Conservation (phyloP, 164 flowering plant species). For the Aristolochia fimbriata region DNA sequence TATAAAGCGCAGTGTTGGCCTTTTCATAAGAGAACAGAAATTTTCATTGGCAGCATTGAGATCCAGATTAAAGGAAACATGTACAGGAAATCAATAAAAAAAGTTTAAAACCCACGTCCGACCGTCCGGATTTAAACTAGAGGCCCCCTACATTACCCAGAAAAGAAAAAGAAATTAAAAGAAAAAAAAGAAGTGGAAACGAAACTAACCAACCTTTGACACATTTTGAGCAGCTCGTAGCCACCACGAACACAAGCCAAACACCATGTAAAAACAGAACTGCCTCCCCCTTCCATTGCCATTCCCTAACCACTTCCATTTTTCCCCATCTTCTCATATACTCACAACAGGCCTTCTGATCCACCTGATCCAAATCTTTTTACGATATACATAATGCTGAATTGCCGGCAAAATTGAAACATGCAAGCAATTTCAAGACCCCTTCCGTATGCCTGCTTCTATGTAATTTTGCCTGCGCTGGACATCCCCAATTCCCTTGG, state of each 20-base stretch:
- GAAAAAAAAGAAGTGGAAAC: not conserved
- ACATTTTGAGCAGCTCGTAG: not conserved
- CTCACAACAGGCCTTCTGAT: slow-evolving; percentile 9
- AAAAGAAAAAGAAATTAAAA: not conserved
- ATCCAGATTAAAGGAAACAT: slow-evolving; percentile 6
- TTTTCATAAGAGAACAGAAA: not conserved
- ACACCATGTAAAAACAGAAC: slow-evolving; percentile 7
- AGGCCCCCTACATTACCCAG: slow-evolving; percentile 1
- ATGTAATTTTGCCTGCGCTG: slow-evolving; percentile 6
- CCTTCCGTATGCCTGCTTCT: slow-evolving; percentile 1
- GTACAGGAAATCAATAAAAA: slow-evolving; percentile 4
- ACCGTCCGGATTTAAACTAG: slow-evolving; percentile 1
- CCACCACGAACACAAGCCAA: slow-evolving; percentile 3
- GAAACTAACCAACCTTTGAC: slow-evolving; percentile 1
- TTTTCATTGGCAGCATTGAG: not conserved
- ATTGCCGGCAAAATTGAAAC: slow-evolving; percentile 8
- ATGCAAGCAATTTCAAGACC: slow-evolving; percentile 6
- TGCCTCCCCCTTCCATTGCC: not conserved
- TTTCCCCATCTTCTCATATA: slow-evolving; percentile 6
- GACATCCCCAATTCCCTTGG: not conserved
- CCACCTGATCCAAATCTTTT: slow-evolving; percentile 6
- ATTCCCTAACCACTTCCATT: slow-evolving; percentile 1
- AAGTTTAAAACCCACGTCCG: slow-evolving; percentile 1
- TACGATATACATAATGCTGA: slow-evolving; percentile 15
- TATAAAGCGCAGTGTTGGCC: not conserved